These are phyloP conservation scores for Apiotrichum siamense DNA, from an alignment of 1,284 basidiomycete species.

Conservation along the genomic window DNA sequence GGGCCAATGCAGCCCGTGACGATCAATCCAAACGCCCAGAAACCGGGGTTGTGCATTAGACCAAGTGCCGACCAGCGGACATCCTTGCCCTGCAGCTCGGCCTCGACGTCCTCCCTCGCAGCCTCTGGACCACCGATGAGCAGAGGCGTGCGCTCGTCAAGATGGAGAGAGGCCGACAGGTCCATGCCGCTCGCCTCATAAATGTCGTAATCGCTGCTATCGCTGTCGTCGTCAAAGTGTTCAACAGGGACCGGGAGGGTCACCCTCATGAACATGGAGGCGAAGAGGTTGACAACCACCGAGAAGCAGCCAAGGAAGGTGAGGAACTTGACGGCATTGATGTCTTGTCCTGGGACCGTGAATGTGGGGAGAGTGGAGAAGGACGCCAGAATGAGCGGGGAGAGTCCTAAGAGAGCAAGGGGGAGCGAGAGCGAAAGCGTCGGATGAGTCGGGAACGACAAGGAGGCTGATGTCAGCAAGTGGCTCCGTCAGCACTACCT, in stretches of 20 bases:
- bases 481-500: conserved; percentile 2
- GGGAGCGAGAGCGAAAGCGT: conserved; percentile 46
- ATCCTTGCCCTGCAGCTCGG: conserved; percentile 29
- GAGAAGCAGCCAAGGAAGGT: conserved; percentile 40
- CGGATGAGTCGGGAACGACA: conserved; percentile 44
- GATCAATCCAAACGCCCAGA: conserved; percentile 44
- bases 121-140: conserved; percentile 46
- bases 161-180: conserved; percentile 25
- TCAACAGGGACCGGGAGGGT: conserved; percentile 16
- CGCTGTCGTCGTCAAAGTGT: conserved; percentile 9
- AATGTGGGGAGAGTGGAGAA: conserved; percentile 36
- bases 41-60: conserved; percentile 38
- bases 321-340: conserved; percentile 38
- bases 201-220: conserved; percentile 1
- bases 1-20: conserved; percentile 44
- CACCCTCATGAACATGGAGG: conserved; percentile 41
- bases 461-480: conserved; percentile 28
- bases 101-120: conserved; percentile 39
- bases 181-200: no score
- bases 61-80: conserved; percentile 33
- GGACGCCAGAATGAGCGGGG: conserved; percentile 41
- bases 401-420: conserved; percentile 42
- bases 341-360: conserved; percentile 10
- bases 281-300: conserved; percentile 40
- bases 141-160: conserved; percentile 43